Base-by-base conservation (phyloP, 441 rosid genomes). In the Populus hybrid region DNA sequence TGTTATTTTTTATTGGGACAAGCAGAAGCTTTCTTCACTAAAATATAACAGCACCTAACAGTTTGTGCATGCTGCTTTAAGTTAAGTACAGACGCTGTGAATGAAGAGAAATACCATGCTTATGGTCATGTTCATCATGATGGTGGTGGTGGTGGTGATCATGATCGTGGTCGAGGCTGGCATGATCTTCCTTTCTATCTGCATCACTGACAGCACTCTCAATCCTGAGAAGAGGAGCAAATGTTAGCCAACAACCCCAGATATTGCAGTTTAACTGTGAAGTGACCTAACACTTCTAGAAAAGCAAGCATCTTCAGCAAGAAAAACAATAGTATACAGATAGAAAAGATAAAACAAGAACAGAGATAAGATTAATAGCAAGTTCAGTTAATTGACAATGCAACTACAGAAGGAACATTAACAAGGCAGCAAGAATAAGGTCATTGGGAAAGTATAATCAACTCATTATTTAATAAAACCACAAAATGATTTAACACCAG, bases 181-280 rank as follows among this genome's bases (percentile, higher is more conserved):
- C 75, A 46, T 87, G 89, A 26, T 82, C 82, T 8, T 84, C 90
- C 83, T 90, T 88, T 28, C 81, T 82, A 69, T 71, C 91, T 71
- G 89, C 90, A 53, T 80, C 85, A 80, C 78, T 88, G 57, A 94
- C 91, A 70, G 92, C 84, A 87, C 93, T 92, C 84, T 90, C 99
- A 70, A 94, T 95, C 89, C 99, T 95, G 86, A 42, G 57, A 78
- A 76, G 69, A 71, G 66, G 75, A 59, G 71, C 26, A 72, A 75
- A 75, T 18, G 38, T 83, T 76, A 81, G 77, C 14, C 70, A 57
- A 66, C 34, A 80, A 71, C 21, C 57, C 66, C 69, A 81, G 64
- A 3, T 50, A 68, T 23, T n/a, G 42, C 42, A 20, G 35, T 23
- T 20, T 38, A 73, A 71, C 35, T 63, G 46, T 26, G 14, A 77